A percentile compares a stretch with the other conserved stretches of the same genome.
Conservation (phyloP, 768 basidiomycete genomes). For the Phaeotremella skinneri region DNA sequence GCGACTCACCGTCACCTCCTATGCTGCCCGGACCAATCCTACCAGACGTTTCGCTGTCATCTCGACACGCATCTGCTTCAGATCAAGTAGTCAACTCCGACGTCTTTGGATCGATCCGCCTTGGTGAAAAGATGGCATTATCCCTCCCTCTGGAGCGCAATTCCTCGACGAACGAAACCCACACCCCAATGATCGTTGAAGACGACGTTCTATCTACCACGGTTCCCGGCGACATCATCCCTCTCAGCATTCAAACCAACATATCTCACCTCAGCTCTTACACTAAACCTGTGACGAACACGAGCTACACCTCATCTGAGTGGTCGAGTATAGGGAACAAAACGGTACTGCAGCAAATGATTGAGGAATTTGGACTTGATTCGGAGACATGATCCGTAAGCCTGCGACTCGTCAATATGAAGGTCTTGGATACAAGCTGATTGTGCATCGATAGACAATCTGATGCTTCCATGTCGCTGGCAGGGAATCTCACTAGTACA, state of each 20-base stretch:
- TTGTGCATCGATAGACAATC: too few species aligned
- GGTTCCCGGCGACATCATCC: too few species aligned
- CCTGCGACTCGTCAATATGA: too few species aligned
- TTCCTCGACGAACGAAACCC: too few species aligned
- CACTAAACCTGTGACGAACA: not conserved
- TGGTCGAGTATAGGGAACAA: slow-evolving; percentile 1
- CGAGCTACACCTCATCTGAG: not conserved
- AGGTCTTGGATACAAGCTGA: too few species aligned
- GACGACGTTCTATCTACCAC: too few species aligned
- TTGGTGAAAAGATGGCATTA: too few species aligned
- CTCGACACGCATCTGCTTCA: not conserved
- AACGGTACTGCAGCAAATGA: slow-evolving; percentile 28
- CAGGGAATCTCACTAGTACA: slow-evolving; percentile 1
- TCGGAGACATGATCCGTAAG: not conserved
- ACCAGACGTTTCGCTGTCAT: slow-evolving; percentile 11
- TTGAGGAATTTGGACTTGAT: slow-evolving; percentile 34
- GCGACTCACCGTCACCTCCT: slow-evolving; percentile 2
- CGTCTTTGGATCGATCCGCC: not conserved
- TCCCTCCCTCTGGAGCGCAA: too few species aligned
- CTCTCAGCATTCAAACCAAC: too few species aligned
- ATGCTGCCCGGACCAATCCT: slow-evolving; percentile 8
- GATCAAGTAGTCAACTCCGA: not conserved
- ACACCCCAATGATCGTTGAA: too few species aligned
- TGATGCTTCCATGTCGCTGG: too few species aligned
- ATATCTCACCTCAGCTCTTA: slow-evolving; percentile 3